Evolutionary conservation across 768 basidiomycete species (phyloP), one percentile per base, ranked within the genome.

Genomic region (Pisolithus tinctorius): DNA sequence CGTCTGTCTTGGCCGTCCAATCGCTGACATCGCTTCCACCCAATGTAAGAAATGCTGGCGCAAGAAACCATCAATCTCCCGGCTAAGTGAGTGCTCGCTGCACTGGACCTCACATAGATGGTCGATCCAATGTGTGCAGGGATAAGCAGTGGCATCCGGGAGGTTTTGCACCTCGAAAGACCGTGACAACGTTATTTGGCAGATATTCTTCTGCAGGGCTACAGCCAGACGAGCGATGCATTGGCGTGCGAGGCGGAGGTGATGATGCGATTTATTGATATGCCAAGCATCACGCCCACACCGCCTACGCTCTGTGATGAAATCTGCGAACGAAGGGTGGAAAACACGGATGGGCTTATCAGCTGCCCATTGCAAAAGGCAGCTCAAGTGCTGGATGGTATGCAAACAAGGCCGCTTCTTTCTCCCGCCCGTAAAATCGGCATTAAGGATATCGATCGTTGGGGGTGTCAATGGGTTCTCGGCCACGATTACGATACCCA

Each of bases 271-370:
- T 7, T 50, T 57, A 41, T 71, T 60, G 36, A 70, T 62, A 17
- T 59, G 68, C 62, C 67, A 67, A 1, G 48, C 55, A 16, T 65
- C 60, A 6, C 56, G 59, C 4, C 57, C 55, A 41, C 65, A 70
- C 9, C 70, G 59, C 23, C 59, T 54, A 42, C 23, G 51, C 45
- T 70, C 61, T 25, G 63, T 64, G 36, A 71, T 55, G 38, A 71
- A 70, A 46, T 71, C 69, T 5, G 54, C 55, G 23, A 70, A 68
- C 26, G 67, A 69, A 0, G 69, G 61, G 48, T 71, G 69, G 53
- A 64, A 61, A 2, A 66, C 58, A 14, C 51, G 60, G 41, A 71
- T 64, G n/a, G 62, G 59, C 17, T 60, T 54, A 36, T 60, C 58
- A 30, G 60, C 51, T 2, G 55, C 55, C 63, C 64, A 66, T 29